Evolutionary conservation across 257 asterid genomes (phyloP).

Genomic region (Plectranthus barbatus): DNA sequence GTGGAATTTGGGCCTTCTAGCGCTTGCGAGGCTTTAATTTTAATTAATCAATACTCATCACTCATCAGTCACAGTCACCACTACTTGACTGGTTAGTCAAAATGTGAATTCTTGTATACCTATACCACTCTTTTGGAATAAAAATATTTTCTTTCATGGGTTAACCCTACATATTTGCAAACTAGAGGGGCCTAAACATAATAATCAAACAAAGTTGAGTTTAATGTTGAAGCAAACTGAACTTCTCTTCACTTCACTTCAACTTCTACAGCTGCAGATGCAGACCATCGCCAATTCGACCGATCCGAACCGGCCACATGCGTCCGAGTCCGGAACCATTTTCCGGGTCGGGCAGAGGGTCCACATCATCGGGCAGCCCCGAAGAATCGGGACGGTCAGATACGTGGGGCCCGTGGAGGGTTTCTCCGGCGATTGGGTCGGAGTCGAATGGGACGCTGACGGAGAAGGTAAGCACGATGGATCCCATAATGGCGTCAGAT

Average conservation of each 20-base stretch:
- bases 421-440: conserved; percentile 65
- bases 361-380: conserved; percentile 40
- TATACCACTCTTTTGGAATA: too few relatives aligned
- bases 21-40: too few relatives aligned
- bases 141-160: not conserved
- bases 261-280: conserved; percentile 25
- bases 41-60: too few relatives aligned
- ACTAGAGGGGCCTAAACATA: conserved; percentile 4
- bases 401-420: conserved; percentile 80
- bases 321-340: conserved; percentile 1
- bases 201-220: not conserved
- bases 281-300: conserved; percentile 22
- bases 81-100: too few relatives aligned
- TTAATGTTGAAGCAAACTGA: not conserved
- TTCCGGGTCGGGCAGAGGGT: conserved; percentile 64
- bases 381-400: conserved; percentile 62
- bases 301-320: conserved; percentile 17
- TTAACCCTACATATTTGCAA: not conserved
- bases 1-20: not conserved
- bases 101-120: too few relatives aligned
- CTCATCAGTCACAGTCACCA: too few relatives aligned
- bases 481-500: conserved; percentile 50
- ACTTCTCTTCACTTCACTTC: not conserved
- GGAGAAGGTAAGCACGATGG: conserved; percentile 92
- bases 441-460: conserved; percentile 87